Conservation (phyloP, 805 yeast genomes). For the Candida sakaeoensis region DNA sequence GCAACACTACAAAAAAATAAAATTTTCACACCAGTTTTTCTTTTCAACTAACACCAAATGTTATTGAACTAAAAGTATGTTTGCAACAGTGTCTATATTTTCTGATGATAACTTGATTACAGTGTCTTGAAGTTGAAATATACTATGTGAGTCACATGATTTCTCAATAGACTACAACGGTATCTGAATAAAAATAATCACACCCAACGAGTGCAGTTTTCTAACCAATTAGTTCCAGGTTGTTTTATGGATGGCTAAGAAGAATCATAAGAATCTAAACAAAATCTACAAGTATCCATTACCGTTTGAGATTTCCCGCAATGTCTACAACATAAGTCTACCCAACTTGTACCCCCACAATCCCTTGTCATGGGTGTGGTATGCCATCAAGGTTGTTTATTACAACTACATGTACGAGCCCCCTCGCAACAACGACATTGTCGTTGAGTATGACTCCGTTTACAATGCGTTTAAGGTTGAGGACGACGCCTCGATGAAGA, state of each 20-base stretch:
- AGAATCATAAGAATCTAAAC: constrained; percentile 26
- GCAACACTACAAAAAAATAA: too few species aligned
- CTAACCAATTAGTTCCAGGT: background rate
- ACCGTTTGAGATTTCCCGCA: constrained; percentile 47
- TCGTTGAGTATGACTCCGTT: constrained; percentile 21
- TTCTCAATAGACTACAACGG: constrained; percentile 95
- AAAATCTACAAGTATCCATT: constrained; percentile 46
- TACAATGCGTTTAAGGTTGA: constrained; percentile 36
- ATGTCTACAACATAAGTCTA: constrained; percentile 27
- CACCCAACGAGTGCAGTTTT: background rate
- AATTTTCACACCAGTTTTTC: too few species aligned
- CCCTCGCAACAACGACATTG: constrained; percentile 8
- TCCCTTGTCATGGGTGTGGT: constrained; percentile 61
- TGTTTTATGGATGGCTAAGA: constrained; percentile 26
- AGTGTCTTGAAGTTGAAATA: constrained; percentile 23
- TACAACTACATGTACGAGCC: background rate
- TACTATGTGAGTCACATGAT: constrained; percentile 62
- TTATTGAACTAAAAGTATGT: constrained; percentile 7
- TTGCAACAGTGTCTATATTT: background rate
- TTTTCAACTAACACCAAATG: too few species aligned
- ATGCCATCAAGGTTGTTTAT: constrained; percentile 31
- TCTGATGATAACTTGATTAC: constrained; percentile 16
- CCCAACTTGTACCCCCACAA: constrained; percentile 61
- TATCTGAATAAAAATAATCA: constrained; percentile 61
- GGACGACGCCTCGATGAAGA: constrained; percentile 44